A percentile compares a stretch with the other conserved stretches of the same genome.
These are phyloP conservation scores for Scytalidium sp. DNA, from an alignment of 2,329 filamentous ascomycete species.

Conservation along the genomic window DNA sequence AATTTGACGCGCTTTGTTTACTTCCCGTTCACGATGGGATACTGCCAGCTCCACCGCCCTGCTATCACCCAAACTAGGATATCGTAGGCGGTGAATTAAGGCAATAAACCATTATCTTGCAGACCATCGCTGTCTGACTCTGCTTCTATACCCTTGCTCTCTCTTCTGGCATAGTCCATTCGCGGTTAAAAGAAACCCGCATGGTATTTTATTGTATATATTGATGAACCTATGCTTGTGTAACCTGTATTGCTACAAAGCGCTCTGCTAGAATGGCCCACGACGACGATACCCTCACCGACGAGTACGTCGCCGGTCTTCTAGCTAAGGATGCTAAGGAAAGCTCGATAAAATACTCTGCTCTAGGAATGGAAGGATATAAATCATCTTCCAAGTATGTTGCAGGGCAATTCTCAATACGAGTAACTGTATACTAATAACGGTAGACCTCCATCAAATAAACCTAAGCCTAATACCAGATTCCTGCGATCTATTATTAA, in stretches of 20 bases:
- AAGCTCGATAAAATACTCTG: conserved; percentile 69
- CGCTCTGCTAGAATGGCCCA: conserved; percentile 24
- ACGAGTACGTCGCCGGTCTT: conserved; percentile 78
- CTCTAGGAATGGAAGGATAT: conserved; percentile 70
- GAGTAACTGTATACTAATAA: conserved; percentile 8
- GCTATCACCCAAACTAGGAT: not conserved
- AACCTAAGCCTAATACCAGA: conserved; percentile 85
- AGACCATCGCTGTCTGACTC: no score
- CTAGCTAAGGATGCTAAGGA: conserved; percentile 76
- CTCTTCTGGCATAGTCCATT: not conserved
- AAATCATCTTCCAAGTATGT: conserved; percentile 37
- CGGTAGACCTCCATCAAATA: conserved; percentile 46
- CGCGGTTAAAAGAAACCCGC: no score
- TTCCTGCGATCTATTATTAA: conserved; percentile 87
- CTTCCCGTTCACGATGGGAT: not conserved
- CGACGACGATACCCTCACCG: conserved; percentile 54
- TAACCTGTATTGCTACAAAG: no score
- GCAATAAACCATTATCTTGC: no score
- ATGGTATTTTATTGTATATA: no score
- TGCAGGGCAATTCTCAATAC: not conserved
- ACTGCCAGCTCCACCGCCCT: not conserved
- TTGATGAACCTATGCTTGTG: no score
- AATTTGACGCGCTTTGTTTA: conserved; percentile 1
- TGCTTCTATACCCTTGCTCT: no score
- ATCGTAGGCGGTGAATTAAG: not conserved